Percentiles rank a stretch among this genome's conserved stretches.
These are phyloP conservation scores for Mercurialis annua DNA, from an alignment of 345 rosid species.

Conservation along the genomic window DNA sequence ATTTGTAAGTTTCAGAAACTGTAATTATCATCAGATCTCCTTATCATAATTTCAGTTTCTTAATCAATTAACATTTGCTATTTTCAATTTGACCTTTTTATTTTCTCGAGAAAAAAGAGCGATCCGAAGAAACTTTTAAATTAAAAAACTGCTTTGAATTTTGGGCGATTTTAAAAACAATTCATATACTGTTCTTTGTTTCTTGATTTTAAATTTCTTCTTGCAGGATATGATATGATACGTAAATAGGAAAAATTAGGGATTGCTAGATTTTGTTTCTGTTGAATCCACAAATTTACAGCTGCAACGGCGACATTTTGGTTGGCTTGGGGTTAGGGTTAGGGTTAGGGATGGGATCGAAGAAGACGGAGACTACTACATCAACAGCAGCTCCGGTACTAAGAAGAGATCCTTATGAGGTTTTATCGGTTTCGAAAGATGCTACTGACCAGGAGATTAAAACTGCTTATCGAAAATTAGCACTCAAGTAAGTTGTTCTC, in stretches of 20 bases:
- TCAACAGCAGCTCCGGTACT: conserved; percentile 32
- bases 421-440: conserved; percentile 73
- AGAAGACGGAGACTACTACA: conserved; percentile 62
- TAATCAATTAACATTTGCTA: neutral
- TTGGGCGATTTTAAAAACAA: conserved; percentile 4
- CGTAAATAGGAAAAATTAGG: too few species aligned
- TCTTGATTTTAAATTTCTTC: neutral
- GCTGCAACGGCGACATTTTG: neutral
- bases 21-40: conserved; percentile 7
- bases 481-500: conserved; percentile 68
- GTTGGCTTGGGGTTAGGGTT: neutral
- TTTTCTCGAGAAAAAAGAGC: conserved; percentile 12
- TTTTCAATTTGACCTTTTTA: conserved; percentile 6
- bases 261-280: neutral
- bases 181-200: neutral
- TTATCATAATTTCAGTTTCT: neutral
- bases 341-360: conserved; percentile 25
- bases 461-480: conserved; percentile 89
- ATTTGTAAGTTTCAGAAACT: conserved; percentile 7
- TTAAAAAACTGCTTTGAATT: conserved; percentile 10
- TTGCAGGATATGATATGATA: conserved; percentile 6
- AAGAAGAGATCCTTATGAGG: conserved; percentile 95
- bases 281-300: neutral
- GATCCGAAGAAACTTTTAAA: conserved; percentile 13
- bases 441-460: conserved; percentile 93